Base-by-base conservation (phyloP, 2,329 filamentous ascomycete genomes). In the Lasiodiplodia citricola region DNA sequence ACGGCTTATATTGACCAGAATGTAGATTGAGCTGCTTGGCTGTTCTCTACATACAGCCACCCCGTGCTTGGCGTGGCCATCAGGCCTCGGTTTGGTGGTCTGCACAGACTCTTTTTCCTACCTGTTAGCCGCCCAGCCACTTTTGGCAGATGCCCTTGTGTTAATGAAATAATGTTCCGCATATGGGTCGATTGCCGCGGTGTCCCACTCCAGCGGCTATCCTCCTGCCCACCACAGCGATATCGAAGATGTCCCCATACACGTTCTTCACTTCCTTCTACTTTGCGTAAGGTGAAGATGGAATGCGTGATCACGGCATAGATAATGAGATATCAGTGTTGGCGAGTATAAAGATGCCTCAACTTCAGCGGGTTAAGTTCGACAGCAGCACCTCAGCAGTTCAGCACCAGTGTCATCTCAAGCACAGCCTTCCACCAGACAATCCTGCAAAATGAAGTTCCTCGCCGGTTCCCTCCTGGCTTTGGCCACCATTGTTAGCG, bases 361-460 rank as follows among this genome's bases (percentile, higher is more conserved):
- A 47, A 21, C 21, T 47, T 18, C 44, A 11, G 5, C 18, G 7
- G 28, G 21, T 11, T 47, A n/a, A 47, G n/a, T 21, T 47, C n/a
- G 44, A 47, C 44, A 47, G 44, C 44, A 47, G n/a, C 44, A 47
- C 44, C 44, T 47, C 44, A 47, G 44, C 44, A 47, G 44, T 47
- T 47, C 44, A 47, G 44, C 44, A 47, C 2, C 44, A 47, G 44
- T 3, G 8, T 47, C 44, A 47, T 47, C n/a, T 21, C 18, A n/a
- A 47, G 44, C n/a, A 10, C n/a, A 14, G 7, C 4, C 44, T 5
- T 21, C 44, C 3, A 10, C 10, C 44, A n/a, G 44, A 47, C 31
- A 47, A 13, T 65, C 28, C 16, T 41, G 13, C 62, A 65, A 31
- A 6, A 65, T 65, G 62, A 65, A 65, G 62, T 65, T 65, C 62